Percentiles rank a stretch among this genome's conserved stretches.
Conservation (phyloP, 768 basidiomycete genomes). For the Russula abietina region DNA sequence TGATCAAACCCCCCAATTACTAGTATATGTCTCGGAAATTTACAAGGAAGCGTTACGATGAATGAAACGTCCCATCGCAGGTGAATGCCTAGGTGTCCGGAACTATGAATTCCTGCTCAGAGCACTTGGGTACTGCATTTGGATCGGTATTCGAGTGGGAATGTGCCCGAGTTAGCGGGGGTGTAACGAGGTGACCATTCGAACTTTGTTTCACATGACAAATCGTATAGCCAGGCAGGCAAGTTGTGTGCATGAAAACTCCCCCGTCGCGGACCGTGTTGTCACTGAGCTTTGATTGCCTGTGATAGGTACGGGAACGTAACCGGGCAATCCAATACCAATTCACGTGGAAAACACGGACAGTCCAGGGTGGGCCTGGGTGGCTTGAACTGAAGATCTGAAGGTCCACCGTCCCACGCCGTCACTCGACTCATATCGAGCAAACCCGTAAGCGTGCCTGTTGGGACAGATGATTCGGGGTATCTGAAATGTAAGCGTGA, state of each 20-base stretch:
- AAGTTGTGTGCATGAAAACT: neutral
- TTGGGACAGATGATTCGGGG: constrained; percentile 39
- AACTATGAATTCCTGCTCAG: neutral
- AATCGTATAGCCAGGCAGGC: neutral
- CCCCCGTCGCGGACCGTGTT: neutral
- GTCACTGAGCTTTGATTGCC: neutral
- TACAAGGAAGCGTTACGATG: neutral
- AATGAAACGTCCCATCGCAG: neutral
- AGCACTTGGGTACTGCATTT: neutral
- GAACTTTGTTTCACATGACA: neutral
- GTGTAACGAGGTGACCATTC: neutral
- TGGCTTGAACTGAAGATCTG: neutral
- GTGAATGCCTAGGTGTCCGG: neutral
- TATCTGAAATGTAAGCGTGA: neutral
- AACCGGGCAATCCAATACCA: neutral
- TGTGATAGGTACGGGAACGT: neutral
- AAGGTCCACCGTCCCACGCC: constrained; percentile 26
- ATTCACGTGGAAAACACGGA: neutral
- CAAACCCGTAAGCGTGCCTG: constrained; percentile 26
- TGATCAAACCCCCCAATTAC: neutral
- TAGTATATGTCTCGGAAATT: no score
- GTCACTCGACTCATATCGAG: constrained; percentile 38
- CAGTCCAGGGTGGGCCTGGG: neutral
- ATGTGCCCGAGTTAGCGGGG: neutral
- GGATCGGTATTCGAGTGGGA: neutral